phyloP scores from a whole-genome alignment of 305 asterid genomes.

The Fraxinus nigra region DNA sequence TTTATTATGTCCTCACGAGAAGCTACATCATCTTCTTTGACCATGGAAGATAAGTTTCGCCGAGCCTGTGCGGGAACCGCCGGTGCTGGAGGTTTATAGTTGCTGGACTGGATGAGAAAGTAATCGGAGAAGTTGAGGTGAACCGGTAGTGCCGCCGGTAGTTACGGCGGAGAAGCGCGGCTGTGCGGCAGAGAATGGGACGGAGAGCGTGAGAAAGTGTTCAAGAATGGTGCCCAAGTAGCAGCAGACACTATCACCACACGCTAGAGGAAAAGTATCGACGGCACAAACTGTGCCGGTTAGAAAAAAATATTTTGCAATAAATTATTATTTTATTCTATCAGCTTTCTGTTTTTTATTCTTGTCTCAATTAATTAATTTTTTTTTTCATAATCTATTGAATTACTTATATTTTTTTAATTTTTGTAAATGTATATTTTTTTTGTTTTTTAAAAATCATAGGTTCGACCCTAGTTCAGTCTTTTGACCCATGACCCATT shows the following conservation, averaged over 20 bases:
- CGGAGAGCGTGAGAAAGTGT: constrained; percentile 32
- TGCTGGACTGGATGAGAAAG: constrained; percentile 20
- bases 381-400: background rate
- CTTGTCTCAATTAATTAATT: background rate
- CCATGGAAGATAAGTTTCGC: constrained; percentile 43
- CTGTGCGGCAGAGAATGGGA: constrained; percentile 28
- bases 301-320: background rate
- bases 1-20: constrained; percentile 38
- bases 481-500: no score
- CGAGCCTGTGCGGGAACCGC: constrained; percentile 53
- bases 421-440: no score
- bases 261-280: background rate
- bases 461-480: no score
- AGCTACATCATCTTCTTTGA: constrained; percentile 40
- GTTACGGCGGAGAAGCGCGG: constrained; percentile 6
- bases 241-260: constrained; percentile 45
- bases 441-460: no score
- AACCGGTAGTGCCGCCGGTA: constrained; percentile 17
- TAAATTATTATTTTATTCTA: no score
- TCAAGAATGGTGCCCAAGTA: constrained; percentile 35
- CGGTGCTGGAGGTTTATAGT: constrained; percentile 16
- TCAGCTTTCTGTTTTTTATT: background rate
- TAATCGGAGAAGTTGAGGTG: constrained; percentile 16
- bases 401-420: no score
- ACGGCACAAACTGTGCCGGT: background rate